A percentile compares a stretch with the other conserved stretches of the same genome.
Evolutionary conservation across 2,329 filamentous ascomycete species (phyloP).

Genomic region (Ramichloridium luteum): DNA sequence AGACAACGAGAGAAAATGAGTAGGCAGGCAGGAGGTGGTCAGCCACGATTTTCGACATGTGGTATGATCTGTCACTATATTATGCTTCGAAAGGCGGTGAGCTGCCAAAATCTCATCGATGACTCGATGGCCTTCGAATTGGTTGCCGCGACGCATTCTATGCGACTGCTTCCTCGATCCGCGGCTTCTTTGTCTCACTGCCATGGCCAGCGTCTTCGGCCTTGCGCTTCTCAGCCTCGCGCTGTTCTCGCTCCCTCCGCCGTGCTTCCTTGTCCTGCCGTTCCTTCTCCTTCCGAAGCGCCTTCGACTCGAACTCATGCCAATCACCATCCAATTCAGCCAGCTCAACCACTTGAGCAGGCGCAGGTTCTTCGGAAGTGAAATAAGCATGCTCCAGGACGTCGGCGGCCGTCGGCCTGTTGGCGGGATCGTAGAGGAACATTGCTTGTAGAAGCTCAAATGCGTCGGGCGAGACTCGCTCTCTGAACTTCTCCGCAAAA

Average conservation of each 20-base stretch:
- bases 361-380: constrained; percentile 61
- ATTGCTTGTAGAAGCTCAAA: constrained; percentile 73
- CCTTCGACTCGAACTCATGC: constrained; percentile 98
- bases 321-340: constrained; percentile 79
- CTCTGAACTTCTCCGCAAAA: constrained; percentile 73
- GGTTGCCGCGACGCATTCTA: no score
- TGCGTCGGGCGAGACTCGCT: constrained; percentile 63
- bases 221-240: constrained; percentile 33
- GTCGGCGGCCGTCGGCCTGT: constrained; percentile 70
- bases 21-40: no score
- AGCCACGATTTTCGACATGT: no score
- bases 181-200: neutral
- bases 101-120: no score
- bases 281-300: constrained; percentile 79
- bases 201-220: constrained; percentile 14
- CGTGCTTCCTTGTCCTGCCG: constrained; percentile 47
- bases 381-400: constrained; percentile 86
- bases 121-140: no score
- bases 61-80: no score
- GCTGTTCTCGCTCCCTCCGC: constrained; percentile 32
- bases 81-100: no score
- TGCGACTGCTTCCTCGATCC: no score
- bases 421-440: constrained; percentile 78
- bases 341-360: constrained; percentile 72
- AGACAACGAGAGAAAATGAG: no score